Evolutionary conservation across 1,139 yeast species (phyloP).

Genomic region (Saccharomycopsis hybrid): DNA sequence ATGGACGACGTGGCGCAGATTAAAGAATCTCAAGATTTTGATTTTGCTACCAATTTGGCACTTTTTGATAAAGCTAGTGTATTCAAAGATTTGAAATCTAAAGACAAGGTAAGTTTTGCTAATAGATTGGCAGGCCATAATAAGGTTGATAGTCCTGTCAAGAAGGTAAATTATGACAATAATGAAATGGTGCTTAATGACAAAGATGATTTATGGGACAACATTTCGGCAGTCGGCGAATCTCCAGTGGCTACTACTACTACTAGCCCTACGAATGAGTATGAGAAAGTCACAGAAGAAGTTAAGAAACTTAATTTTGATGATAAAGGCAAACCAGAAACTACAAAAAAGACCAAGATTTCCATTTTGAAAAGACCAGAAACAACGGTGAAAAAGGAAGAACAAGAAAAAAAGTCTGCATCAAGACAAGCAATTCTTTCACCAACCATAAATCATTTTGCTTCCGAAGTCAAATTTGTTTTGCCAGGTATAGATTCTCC

Average conservation of each 20-base stretch:
- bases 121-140: slow-evolving; percentile 74
- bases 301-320: slow-evolving; percentile 5
- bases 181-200: slow-evolving; percentile 69
- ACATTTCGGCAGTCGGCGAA: slow-evolving; percentile 8
- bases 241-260: background rate
- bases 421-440: slow-evolving; percentile 10
- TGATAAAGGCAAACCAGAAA: background rate
- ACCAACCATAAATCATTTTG: slow-evolving; percentile 2
- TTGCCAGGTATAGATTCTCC: slow-evolving; percentile 1
- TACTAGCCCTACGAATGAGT: background rate
- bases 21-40: slow-evolving; percentile 63
- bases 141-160: slow-evolving; percentile 34
- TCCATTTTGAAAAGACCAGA: slow-evolving; percentile 6
- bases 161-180: slow-evolving; percentile 48
- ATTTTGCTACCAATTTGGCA: slow-evolving; percentile 75
- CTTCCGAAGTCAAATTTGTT: slow-evolving; percentile 6
- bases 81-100: slow-evolving; percentile 65
- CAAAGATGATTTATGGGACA: slow-evolving; percentile 53
- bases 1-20: slow-evolving; percentile 45
- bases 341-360: slow-evolving; percentile 1
- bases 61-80: slow-evolving; percentile 79
- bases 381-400: background rate
- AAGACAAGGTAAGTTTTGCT: slow-evolving; percentile 54
- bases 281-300: background rate
- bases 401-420: background rate